Base-by-base conservation (phyloP, 2,329 filamentous ascomycete genomes). In the Gyromitra esculenta region DNA sequence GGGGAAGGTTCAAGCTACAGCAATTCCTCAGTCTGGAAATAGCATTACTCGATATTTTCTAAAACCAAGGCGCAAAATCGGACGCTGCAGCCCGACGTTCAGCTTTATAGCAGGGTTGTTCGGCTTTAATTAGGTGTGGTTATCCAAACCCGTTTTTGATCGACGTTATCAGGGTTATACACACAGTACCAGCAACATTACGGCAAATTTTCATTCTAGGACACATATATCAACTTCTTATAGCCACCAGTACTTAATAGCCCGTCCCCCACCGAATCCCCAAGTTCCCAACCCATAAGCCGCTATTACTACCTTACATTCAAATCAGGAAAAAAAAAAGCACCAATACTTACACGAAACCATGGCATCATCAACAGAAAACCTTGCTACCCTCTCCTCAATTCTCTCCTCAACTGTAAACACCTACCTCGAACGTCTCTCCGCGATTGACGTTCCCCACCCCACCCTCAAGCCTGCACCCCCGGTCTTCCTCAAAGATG, bases 321-420 rank as follows among this genome's bases (percentile, higher is more conserved):
- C n/a, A 21, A 52, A 9, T 4, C 48, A 15, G 18, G 18, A 21
- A 52, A 18, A 52, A 21, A 67, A 52, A 18, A 52, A 21, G 54
- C 39, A 11, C 39, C 39, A 15, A 67, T 2, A 31, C 21, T 35
- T 31, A 18, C n/a, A 15, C 37, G 1, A 13, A 50, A 62, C 5
- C 31, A 70, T 70, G 54, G 56, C 66, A 50, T 48, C 8, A 5
- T 60, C 41, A 70, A 70, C 54, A 21, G 54, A 70, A 70, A 7
- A 70, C 15, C 52, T 70, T 41, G 50, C 21, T 39, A 8, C 31
- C 7, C 52, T 70, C 41, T 60, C 66, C 3, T 45, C 52, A n/a
- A 68, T 68, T 18, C 52, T 68, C n/a, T 68, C 65, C 11, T 45
- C 65, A 1, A 43, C 31, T 3, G 1, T 59, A 57, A 68, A 59